Evolutionary conservation across 306 rosid species (phyloP).

Genomic region (Trifolium fragiferum): DNA sequence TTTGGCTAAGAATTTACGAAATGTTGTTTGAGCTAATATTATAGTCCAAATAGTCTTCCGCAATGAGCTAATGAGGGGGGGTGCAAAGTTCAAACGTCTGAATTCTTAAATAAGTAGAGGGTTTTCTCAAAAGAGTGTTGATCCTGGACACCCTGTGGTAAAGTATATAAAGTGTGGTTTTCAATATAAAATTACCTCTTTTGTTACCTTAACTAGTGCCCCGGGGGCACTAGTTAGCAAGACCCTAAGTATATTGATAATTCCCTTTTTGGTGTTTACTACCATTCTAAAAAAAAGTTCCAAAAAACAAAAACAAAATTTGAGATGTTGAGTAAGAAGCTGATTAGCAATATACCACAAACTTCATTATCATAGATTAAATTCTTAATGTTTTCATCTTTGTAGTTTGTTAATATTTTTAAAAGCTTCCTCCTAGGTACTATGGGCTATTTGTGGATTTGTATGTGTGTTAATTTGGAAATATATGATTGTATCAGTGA

Average conservation of each 20-base stretch:
- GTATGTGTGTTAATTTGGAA: background rate
- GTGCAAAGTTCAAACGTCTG: slow-evolving; percentile 6
- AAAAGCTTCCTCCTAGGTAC: background rate
- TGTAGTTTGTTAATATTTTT: background rate
- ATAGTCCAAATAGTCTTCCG: slow-evolving; percentile 33
- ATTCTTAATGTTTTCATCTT: background rate
- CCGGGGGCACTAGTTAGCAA: too few species aligned
- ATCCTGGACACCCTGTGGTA: background rate
- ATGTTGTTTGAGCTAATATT: slow-evolving; percentile 13
- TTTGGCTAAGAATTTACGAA: slow-evolving; percentile 17
- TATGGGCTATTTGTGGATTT: background rate
- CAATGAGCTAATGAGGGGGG: slow-evolving; percentile 16
- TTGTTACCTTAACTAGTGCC: too few species aligned
- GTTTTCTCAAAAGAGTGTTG: slow-evolving; percentile 25
- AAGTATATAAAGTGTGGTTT: too few species aligned
- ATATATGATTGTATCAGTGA: background rate
- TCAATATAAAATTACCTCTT: too few species aligned
- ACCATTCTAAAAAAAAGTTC: slow-evolving; percentile 10
- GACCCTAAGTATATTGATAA: too few species aligned
- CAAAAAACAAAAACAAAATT: background rate
- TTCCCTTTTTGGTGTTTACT: slow-evolving; percentile 3
- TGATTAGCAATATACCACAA: background rate
- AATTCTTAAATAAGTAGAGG: background rate
- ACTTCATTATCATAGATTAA: background rate
- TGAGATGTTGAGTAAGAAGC: background rate